Conservation (phyloP, 2,329 filamentous ascomycete species). For the Diaporthe sp. region DNA sequence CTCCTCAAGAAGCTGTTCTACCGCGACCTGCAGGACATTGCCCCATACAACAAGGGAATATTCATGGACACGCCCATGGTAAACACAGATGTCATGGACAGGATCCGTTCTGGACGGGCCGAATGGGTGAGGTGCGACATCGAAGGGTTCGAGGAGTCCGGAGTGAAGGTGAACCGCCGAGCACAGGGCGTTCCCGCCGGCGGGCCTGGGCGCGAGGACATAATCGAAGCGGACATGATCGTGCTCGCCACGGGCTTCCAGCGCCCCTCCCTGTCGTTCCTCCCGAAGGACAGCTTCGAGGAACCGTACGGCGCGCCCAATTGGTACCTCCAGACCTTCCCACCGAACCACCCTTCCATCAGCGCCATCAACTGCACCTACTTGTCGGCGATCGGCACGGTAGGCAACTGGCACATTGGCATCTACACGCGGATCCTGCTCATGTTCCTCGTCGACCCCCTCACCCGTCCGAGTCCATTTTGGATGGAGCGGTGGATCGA, state of each 20-base stretch:
- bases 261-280: constrained; percentile 79
- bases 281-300: constrained; percentile 80
- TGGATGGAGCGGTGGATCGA: constrained; percentile 92
- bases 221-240: constrained; percentile 80
- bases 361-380: constrained; percentile 89
- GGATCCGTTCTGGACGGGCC: constrained; percentile 78
- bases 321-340: constrained; percentile 92
- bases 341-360: constrained; percentile 78
- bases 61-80: constrained; percentile 91
- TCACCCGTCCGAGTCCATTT: constrained; percentile 77
- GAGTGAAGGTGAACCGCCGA: constrained; percentile 80
- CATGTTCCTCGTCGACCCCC: constrained; percentile 87
- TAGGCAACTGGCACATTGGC: constrained; percentile 90
- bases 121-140: constrained; percentile 89
- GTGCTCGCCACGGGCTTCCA: constrained; percentile 89
- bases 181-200: constrained; percentile 80
- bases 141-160: constrained; percentile 71
- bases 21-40: constrained; percentile 81
- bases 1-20: constrained; percentile 86
- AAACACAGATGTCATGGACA: constrained; percentile 84
- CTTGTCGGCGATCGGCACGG: constrained; percentile 82
- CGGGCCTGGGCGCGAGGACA: constrained; percentile 77
- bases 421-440: constrained; percentile 89
- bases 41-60: constrained; percentile 78
- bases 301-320: constrained; percentile 84